A percentile compares a stretch with the other conserved stretches of the same genome.
Evolutionary conservation across 345 rosid genomes (phyloP).

Genomic region (Eucalyptus virginea): DNA sequence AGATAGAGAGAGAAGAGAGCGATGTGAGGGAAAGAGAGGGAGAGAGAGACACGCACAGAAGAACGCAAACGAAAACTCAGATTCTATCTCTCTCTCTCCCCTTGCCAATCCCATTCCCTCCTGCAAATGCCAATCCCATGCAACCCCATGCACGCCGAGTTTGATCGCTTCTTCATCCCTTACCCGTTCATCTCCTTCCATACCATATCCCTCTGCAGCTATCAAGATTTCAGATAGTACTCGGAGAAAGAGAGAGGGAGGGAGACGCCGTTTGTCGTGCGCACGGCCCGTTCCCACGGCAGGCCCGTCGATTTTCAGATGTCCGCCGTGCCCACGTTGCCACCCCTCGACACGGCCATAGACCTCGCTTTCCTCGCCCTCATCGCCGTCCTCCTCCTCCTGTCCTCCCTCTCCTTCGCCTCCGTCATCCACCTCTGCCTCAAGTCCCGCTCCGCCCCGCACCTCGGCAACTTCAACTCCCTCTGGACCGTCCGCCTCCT

Average conservation of each 20-base stretch:
- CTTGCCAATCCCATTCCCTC: neutral
- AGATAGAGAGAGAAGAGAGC: neutral
- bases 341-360: slow-evolving; percentile 12
- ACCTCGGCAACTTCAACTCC: slow-evolving; percentile 35
- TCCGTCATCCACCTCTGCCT: slow-evolving; percentile 33
- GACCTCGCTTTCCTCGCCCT: slow-evolving; percentile 23
- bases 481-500: slow-evolving; percentile 56
- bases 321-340: slow-evolving; percentile 2
- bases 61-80: neutral
- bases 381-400: slow-evolving; percentile 15
- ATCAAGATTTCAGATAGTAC: neutral
- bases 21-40: neutral
- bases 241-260: neutral
- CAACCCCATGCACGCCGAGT: neutral
- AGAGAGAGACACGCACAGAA: neutral
- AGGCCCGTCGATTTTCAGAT: neutral
- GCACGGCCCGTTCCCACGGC: neutral
- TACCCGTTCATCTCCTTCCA: neutral
- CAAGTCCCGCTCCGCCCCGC: slow-evolving; percentile 22
- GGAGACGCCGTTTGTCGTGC: neutral
- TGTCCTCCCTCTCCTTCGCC: slow-evolving; percentile 27
- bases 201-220: neutral
- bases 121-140: neutral
- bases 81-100: neutral
- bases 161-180: neutral